Base-by-base conservation (phyloP, 257 asterid species). In the Haberlea rhodopensis region DNA sequence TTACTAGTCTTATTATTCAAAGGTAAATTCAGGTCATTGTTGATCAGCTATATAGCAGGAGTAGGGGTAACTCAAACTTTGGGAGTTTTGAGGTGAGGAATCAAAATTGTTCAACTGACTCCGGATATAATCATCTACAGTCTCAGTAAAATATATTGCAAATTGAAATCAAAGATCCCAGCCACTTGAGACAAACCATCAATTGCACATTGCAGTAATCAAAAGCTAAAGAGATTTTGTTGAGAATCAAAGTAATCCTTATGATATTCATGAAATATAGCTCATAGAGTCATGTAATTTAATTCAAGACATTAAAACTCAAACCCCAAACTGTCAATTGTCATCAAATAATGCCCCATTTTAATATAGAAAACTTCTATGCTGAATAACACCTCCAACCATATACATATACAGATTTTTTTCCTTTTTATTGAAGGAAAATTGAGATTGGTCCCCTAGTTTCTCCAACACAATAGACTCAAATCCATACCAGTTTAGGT, bases 101-200 rank as follows among this genome's bases (percentile, higher is more conserved):
- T n/a, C 58, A 26, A 31, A 29, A 46, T 63, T 49, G 34, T 57
- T 49, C 54, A 56, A 29, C 20, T 28, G 34, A 55, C 53, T 45
- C 56, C 21, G 16, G 27, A 32, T 27, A 23, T 21, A 32, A 51
- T n/a, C n/a, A n/a, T 13, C 59, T 49, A 62, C 48, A 40, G 48
- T 40, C 48, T 13, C 18, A 40, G 48, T 40, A 3, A 37, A 40
- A 40, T 40, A 18, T 40, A 5, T 40, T 40, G 13, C 18, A 13
- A 40, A 16, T 3, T 3, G 18, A 40, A 40, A 13, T 9, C 45
- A 34, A 34, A 34, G 15, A 34, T 40, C 48, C 48, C 48, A 40
- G 48, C 48, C 48, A 13, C 48, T 40, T 40, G 18, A 3, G 48
- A 13, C 48, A 40, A 40, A 40, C 13, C 48, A 37, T 37, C 46